Evolutionary conservation across 768 basidiomycete species (phyloP).

Genomic region (Psilocybe azurescens): DNA sequence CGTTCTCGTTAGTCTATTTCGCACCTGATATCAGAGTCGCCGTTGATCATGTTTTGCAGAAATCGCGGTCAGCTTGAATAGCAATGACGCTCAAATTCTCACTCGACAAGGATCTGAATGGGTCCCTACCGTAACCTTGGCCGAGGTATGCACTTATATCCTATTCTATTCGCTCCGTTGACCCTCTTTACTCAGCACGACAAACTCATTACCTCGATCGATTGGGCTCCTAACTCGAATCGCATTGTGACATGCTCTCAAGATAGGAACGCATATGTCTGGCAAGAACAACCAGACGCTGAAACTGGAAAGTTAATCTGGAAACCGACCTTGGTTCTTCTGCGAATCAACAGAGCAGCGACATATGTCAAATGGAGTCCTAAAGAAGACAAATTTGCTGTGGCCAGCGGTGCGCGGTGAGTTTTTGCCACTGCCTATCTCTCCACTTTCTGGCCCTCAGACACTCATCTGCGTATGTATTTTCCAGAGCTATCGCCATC

Average conservation of each 20-base stretch:
- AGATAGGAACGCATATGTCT: constrained; percentile 98
- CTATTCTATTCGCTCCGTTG: neutral
- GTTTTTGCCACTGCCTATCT: neutral
- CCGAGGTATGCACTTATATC: constrained; percentile 67
- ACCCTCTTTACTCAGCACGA: constrained; percentile 72
- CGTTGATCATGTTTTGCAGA: constrained; percentile 50
- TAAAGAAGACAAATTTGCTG: constrained; percentile 97
- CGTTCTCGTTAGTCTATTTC: constrained; percentile 68
- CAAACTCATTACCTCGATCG: constrained; percentile 96
- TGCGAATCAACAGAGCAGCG: constrained; percentile 95
- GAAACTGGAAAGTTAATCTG: constrained; percentile 75
- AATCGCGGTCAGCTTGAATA: constrained; percentile 90
- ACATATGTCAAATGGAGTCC: constrained; percentile 97
- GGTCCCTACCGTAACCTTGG: constrained; percentile 74
- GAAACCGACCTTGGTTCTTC: constrained; percentile 96
- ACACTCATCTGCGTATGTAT: neutral
- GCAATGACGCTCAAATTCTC: constrained; percentile 87
- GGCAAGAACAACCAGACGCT: constrained; percentile 83
- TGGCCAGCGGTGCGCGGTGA: constrained; percentile 93
- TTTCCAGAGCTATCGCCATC: constrained; percentile 83
- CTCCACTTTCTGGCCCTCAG: neutral
- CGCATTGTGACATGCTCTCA: constrained; percentile 99
- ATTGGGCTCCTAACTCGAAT: constrained; percentile 97
- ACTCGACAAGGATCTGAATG: constrained; percentile 69
- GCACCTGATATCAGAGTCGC: neutral